These are phyloP conservation scores for Hyphopichia buzzinii DNA, from an alignment of 1,139 yeast species.

Conservation along the genomic window DNA sequence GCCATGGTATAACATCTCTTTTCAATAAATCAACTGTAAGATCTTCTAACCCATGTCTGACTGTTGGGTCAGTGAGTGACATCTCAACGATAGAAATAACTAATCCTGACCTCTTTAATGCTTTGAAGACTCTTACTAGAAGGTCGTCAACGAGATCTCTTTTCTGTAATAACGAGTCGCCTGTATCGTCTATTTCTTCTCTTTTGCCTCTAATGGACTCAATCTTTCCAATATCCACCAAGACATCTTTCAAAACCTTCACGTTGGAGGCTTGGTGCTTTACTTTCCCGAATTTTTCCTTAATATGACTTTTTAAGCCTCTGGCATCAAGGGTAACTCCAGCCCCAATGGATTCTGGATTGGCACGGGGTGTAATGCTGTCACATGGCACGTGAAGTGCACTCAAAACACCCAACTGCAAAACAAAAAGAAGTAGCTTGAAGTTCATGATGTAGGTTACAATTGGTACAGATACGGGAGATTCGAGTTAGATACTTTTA, in stretches of 20 bases:
- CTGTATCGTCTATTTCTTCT: slow-evolving; percentile 8
- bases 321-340: too few species aligned
- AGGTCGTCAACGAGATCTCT: slow-evolving; percentile 20
- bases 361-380: too few species aligned
- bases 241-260: slow-evolving; percentile 11
- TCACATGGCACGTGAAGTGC: too few species aligned
- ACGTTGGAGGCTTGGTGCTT: slow-evolving; percentile 5
- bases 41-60: slow-evolving; percentile 24
- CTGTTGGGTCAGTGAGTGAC: slow-evolving; percentile 30
- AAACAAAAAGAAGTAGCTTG: too few species aligned
- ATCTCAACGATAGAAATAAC: slow-evolving; percentile 25
- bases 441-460: too few species aligned
- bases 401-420: too few species aligned
- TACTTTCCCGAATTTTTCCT: background rate
- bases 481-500: too few species aligned
- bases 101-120: slow-evolving; percentile 31
- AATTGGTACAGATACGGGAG: too few species aligned
- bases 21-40: slow-evolving; percentile 25
- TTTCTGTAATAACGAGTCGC: too few species aligned
- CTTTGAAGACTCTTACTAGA: slow-evolving; percentile 21
- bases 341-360: too few species aligned
- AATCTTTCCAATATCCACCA: slow-evolving; percentile 11
- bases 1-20: slow-evolving; percentile 33
- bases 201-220: slow-evolving; percentile 4
- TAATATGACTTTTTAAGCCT: slow-evolving; percentile 1